phyloP scores from a whole-genome alignment of 495 filamentous ascomycete genomes.

The Pyrenula massariospora region DNA sequence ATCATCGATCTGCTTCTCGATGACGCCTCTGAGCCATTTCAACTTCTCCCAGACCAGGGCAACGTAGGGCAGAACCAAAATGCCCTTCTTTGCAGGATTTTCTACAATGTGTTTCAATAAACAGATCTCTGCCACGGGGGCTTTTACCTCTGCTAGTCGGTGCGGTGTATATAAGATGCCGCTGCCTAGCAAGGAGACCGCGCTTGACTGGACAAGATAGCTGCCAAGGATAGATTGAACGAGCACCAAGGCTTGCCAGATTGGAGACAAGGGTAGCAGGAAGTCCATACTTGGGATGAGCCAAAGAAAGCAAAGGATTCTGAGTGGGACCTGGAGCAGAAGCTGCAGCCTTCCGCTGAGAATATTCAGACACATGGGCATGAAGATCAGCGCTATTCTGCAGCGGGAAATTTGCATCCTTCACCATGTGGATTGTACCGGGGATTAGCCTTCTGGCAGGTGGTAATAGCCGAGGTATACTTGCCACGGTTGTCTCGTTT shows the following conservation, averaged over 20 bases:
- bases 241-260: slow-evolving; percentile 51
- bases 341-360: slow-evolving; percentile 26
- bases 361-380: slow-evolving; percentile 14
- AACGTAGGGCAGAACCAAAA: slow-evolving; percentile 73
- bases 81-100: slow-evolving; percentile 52
- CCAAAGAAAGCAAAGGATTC: slow-evolving; percentile 50
- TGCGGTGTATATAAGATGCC: slow-evolving; percentile 72
- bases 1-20: slow-evolving; percentile 36
- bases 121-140: slow-evolving; percentile 63
- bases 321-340: slow-evolving; percentile 37
- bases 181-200: slow-evolving; percentile 52
- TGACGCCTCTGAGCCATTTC: slow-evolving; percentile 59
- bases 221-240: slow-evolving; percentile 71
- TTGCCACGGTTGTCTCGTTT: slow-evolving; percentile 1
- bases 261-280: slow-evolving; percentile 50
- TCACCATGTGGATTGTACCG: not conserved
- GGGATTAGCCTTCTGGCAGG: slow-evolving; percentile 1
- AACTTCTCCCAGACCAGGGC: slow-evolving; percentile 77
- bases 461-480: not conserved
- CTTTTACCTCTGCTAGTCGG: slow-evolving; percentile 74
- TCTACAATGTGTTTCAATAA: slow-evolving; percentile 63
- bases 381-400: not conserved
- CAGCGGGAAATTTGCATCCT: not conserved
- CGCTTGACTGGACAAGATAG: slow-evolving; percentile 61
- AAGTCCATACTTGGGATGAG: slow-evolving; percentile 54